Conservation (phyloP, 179 eudicot species). For the Pouteria campechiana region DNA sequence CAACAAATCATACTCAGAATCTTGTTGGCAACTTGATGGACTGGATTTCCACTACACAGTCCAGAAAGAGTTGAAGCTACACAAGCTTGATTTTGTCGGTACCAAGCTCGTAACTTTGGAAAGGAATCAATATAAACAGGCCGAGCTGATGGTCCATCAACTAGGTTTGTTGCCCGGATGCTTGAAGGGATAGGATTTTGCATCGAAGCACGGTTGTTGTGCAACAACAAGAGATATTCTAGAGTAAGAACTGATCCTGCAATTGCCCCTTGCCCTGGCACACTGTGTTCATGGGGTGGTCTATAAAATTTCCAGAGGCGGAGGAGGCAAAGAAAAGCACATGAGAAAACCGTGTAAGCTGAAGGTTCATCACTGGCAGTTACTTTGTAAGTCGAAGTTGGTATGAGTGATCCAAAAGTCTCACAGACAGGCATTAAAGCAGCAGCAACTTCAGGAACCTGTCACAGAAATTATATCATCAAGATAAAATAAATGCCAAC, state of each 20-base stretch:
- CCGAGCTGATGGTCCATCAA: conserved; percentile 2
- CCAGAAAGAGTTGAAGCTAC: conserved; percentile 35
- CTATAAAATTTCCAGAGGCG: conserved; percentile 28
- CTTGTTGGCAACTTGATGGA: conserved; percentile 23
- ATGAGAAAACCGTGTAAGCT: conserved; percentile 21
- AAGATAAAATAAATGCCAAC: neutral
- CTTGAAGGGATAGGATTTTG: conserved; percentile 4
- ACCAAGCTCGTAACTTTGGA: conserved; percentile 32
- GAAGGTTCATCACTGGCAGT: conserved; percentile 15
- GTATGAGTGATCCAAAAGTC: conserved; percentile 27
- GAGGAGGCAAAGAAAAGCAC: conserved; percentile 30
- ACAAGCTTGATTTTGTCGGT: conserved; percentile 25
- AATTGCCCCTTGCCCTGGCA: conserved; percentile 11
- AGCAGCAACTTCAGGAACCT: conserved; percentile 41
- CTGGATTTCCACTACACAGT: conserved; percentile 19
- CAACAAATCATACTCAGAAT: conserved; percentile 19
- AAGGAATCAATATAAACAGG: conserved; percentile 27
- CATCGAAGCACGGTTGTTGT: conserved; percentile 1
- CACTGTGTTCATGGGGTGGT: conserved; percentile 27
- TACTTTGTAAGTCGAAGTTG: conserved; percentile 3
- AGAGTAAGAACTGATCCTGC: conserved; percentile 22
- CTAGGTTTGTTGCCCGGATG: conserved; percentile 6
- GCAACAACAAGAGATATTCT: conserved; percentile 25
- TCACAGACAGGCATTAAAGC: conserved; percentile 39
- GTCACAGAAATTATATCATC: neutral